A percentile compares a stretch with the other conserved stretches of the same genome.
phyloP scores from a whole-genome alignment of 2,329 filamentous ascomycete species.

The Dothiorella sarmentorum region DNA sequence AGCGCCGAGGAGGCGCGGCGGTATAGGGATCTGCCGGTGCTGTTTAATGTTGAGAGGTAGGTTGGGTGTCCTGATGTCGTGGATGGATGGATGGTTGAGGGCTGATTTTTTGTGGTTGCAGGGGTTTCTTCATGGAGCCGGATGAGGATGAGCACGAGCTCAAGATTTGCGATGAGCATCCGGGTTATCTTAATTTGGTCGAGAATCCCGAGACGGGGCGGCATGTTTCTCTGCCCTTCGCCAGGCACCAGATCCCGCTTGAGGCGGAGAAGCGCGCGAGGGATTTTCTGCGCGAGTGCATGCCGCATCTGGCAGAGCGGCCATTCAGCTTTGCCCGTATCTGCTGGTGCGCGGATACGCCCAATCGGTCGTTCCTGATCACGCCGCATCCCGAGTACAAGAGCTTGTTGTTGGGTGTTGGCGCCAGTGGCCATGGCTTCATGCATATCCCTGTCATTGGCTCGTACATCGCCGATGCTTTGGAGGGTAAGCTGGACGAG shows the following conservation, averaged over 20 bases:
- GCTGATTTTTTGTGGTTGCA: slow-evolving; percentile 3
- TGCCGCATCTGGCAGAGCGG: slow-evolving; percentile 52
- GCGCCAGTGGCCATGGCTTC: slow-evolving; percentile 53
- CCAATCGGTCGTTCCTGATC: slow-evolving; percentile 53
- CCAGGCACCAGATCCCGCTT: slow-evolving; percentile 46
- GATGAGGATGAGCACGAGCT: slow-evolving; percentile 46
- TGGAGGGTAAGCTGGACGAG: slow-evolving; percentile 45
- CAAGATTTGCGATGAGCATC: slow-evolving; percentile 56
- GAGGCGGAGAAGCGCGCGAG: slow-evolving; percentile 48
- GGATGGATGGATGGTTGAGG: too few species aligned
- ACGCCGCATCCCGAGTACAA: slow-evolving; percentile 45
- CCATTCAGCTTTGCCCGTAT: slow-evolving; percentile 51
- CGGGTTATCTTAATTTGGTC: slow-evolving; percentile 53
- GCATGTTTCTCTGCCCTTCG: slow-evolving; percentile 39
- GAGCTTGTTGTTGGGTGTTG: slow-evolving; percentile 48
- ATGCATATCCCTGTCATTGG: slow-evolving; percentile 54
- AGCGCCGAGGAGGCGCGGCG: slow-evolving; percentile 42
- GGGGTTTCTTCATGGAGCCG: slow-evolving; percentile 51
- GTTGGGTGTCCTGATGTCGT: not conserved
- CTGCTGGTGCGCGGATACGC: slow-evolving; percentile 58
- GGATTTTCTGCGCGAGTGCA: slow-evolving; percentile 49
- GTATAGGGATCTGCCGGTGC: slow-evolving; percentile 50
- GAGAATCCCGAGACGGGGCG: slow-evolving; percentile 14
- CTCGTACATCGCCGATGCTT: slow-evolving; percentile 46
- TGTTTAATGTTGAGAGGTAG: slow-evolving; percentile 43